Conservation (phyloP, 768 basidiomycete genomes). For the Strobilomyces dryophilus region DNA sequence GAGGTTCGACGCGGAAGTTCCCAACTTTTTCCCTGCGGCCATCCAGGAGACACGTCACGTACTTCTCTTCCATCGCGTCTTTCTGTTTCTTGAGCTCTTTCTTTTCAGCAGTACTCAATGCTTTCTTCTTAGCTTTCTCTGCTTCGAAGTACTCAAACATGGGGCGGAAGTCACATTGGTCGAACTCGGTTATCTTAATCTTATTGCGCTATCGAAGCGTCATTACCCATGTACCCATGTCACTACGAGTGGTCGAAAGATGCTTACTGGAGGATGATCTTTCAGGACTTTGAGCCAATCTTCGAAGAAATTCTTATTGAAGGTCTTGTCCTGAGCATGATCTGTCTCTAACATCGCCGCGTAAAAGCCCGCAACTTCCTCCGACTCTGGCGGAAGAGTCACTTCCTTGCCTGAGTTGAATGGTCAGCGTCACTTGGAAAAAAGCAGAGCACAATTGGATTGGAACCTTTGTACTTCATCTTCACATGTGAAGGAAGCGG, state of each 20-base stretch:
- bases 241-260: conserved; percentile 3
- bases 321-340: conserved; percentile 82
- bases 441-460: conserved; percentile 9
- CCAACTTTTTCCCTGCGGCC: conserved; percentile 98
- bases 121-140: conserved; percentile 92
- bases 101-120: conserved; percentile 80
- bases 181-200: conserved; percentile 70
- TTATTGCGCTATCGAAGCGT: conserved; percentile 52
- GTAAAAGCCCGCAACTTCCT: conserved; percentile 97
- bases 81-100: conserved; percentile 84
- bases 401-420: conserved; percentile 62
- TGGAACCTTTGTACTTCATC: conserved; percentile 91
- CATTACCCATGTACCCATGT: conserved; percentile 5
- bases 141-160: conserved; percentile 92
- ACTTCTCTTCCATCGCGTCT: conserved; percentile 81
- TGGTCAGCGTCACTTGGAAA: conserved; percentile 14
- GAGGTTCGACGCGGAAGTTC: conserved; percentile 97
- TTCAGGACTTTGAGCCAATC: conserved; percentile 81
- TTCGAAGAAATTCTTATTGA: conserved; percentile 94
- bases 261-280: conserved; percentile 77
- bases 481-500: conserved; percentile 77
- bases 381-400: conserved; percentile 77
- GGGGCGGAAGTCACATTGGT: conserved; percentile 87
- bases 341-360: conserved; percentile 89
- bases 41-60: conserved; percentile 83